Evolutionary conservation across 305 asterid genomes (phyloP).

Genomic region (Plantago lanceolata): DNA sequence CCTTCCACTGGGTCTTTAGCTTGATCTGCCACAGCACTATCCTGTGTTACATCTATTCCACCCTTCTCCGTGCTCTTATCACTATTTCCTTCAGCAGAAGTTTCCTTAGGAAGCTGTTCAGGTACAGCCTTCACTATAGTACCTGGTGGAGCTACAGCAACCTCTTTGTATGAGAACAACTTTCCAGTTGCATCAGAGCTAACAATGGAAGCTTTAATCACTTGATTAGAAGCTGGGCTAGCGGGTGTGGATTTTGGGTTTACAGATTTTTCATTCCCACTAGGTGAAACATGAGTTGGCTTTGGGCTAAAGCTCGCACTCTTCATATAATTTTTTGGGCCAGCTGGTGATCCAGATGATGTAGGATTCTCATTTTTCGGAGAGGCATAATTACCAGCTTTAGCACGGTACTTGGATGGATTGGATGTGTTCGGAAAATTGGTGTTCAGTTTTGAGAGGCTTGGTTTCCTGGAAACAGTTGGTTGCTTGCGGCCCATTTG

Average conservation of each 20-base stretch:
- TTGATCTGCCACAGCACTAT: slow-evolving; percentile 30
- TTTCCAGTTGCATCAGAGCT: slow-evolving; percentile 69
- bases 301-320: slow-evolving; percentile 64
- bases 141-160: slow-evolving; percentile 87
- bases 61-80: slow-evolving; percentile 29
- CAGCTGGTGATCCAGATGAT: slow-evolving; percentile 43
- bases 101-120: slow-evolving; percentile 45
- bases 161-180: slow-evolving; percentile 82
- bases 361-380: slow-evolving; percentile 51
- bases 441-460: slow-evolving; percentile 77
- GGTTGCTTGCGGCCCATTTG: slow-evolving; percentile 47
- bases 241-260: slow-evolving; percentile 54
- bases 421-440: slow-evolving; percentile 54
- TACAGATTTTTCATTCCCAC: slow-evolving; percentile 40
- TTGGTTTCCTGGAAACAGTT: slow-evolving; percentile 70
- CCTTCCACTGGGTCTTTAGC: slow-evolving; percentile 29
- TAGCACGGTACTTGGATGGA: slow-evolving; percentile 49
- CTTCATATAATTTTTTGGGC: slow-evolving; percentile 46
- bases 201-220: slow-evolving; percentile 40
- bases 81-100: slow-evolving; percentile 33
- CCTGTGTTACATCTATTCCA: slow-evolving; percentile 15
- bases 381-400: slow-evolving; percentile 47
- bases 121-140: slow-evolving; percentile 68
- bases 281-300: slow-evolving; percentile 35
- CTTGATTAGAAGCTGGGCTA: slow-evolving; percentile 56